Evolutionary conservation across 371 early-diverging fungal genomes (phyloP).

Genomic region (Fennellomyces sp.): DNA sequence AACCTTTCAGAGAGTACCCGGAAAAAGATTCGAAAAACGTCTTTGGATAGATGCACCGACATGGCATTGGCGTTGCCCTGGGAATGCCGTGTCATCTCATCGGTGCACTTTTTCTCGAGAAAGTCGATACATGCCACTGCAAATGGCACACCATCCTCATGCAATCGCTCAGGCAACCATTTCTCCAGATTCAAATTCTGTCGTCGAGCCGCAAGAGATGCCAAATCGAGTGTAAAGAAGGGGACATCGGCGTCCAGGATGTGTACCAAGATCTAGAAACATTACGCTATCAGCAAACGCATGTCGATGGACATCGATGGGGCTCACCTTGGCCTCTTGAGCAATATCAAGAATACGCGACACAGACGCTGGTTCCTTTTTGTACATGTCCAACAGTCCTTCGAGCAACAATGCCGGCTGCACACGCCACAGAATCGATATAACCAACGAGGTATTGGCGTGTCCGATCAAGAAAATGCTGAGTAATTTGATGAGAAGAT

Average conservation of each 20-base stretch:
- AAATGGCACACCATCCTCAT: constrained; percentile 68
- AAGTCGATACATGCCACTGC: constrained; percentile 76
- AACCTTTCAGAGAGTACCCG: constrained; percentile 65
- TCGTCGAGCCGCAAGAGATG: constrained; percentile 80
- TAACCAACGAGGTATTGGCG: constrained; percentile 72
- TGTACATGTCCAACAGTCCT: constrained; percentile 77
- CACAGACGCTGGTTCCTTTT: constrained; percentile 70
- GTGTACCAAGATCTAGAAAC: constrained; percentile 64
- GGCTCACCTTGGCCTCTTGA: constrained; percentile 86
- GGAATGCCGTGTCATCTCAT: constrained; percentile 48
- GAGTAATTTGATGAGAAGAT: constrained; percentile 66
- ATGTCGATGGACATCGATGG: constrained; percentile 1
- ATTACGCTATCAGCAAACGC: background rate
- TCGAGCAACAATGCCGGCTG: constrained; percentile 62
- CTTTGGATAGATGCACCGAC: constrained; percentile 63
- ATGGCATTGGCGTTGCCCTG: constrained; percentile 29
- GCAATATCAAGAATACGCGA: constrained; percentile 81
- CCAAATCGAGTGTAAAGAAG: constrained; percentile 80
- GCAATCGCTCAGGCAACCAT: constrained; percentile 78
- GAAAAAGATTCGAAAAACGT: constrained; percentile 73
- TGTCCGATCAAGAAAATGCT: constrained; percentile 77
- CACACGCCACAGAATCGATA: constrained; percentile 75
- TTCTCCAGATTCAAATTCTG: constrained; percentile 85
- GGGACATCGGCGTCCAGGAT: constrained; percentile 73
- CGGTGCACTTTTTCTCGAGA: constrained; percentile 68